Evolutionary conservation across 306 rosid genomes (phyloP), one percentile per base, ranked within the genome.

Genomic region (Pyrus bretschneideri): DNA sequence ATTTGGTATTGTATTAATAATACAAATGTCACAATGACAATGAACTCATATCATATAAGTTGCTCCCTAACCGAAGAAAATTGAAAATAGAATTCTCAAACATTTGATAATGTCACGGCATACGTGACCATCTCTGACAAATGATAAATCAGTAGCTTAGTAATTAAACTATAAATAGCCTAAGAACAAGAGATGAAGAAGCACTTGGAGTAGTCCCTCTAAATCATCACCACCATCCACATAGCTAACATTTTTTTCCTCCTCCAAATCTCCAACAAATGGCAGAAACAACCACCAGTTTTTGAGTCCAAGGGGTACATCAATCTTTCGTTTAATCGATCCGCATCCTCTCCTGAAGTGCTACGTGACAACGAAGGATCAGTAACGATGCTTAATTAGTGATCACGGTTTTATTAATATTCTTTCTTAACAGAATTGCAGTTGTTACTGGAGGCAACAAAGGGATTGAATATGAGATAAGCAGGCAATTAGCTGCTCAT

Each of bases 361-460:
- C 12, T 42, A 42, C 3, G 45, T 6, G 45, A 9, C 45, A 2
- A 42, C 45, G 11, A 42, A 42, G 11, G 11, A 42, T 10, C 45
- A 42, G 45, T 42, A 42, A 42, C 45, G 45, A 42, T 9, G 45
- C 45, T 42, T 42, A 42, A 42, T 42, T 10, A 42, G 45, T 10
- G 12, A 42, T 9, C 45, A 42, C 12, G 7, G 38, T 33, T 33
- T 33, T 4, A 21, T 21, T 58, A 15, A 7, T 3, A 17, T 9
- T 33, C 1, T 33, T 66, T 19, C 30, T 35, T 21, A 21, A 61
- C 29, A 49, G 63, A 63, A 52, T 71, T 64, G 78, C 69, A 64
- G 78, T 72, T 11, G 82, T 64, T 3, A 72, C 78, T 11, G 82
- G 78, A 66, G 77, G 71, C 30, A 79, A 79, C 59, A 72, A 66